phyloP scores from a whole-genome alignment of 2,329 filamentous ascomycete species.

The Sphaerostilbella broomeana region DNA sequence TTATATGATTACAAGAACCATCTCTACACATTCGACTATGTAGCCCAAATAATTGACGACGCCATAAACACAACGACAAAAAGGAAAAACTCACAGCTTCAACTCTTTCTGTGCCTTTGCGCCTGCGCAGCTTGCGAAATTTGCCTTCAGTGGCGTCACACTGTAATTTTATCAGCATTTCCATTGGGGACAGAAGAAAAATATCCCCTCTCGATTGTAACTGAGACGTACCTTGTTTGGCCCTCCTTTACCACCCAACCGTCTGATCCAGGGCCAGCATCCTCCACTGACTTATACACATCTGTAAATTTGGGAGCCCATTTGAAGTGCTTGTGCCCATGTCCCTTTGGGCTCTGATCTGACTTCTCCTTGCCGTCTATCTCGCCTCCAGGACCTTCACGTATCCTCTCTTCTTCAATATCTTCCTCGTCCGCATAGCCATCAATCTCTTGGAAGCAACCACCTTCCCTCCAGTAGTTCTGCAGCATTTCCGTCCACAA shows the following conservation, averaged over 20 bases:
- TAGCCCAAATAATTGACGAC: constrained; percentile 20
- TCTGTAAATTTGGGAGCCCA: constrained; percentile 86
- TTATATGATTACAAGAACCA: constrained; percentile 14
- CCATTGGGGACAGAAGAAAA: not conserved
- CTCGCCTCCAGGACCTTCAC: constrained; percentile 54
- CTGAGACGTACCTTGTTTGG: constrained; percentile 62
- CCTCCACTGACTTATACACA: constrained; percentile 80
- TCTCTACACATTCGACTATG: constrained; percentile 6
- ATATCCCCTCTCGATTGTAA: not conserved
- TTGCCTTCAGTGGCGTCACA: constrained; percentile 84
- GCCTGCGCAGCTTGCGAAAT: constrained; percentile 72
- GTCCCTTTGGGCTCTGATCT: constrained; percentile 32
- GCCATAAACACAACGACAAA: constrained; percentile 15
- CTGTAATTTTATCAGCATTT: constrained; percentile 36
- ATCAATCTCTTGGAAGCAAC: constrained; percentile 78
- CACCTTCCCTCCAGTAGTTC: constrained; percentile 81
- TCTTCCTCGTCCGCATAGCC: constrained; percentile 53
- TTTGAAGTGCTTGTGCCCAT: constrained; percentile 84
- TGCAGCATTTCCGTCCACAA: constrained; percentile 83
- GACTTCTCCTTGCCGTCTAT: constrained; percentile 30
- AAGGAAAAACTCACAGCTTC: constrained; percentile 64
- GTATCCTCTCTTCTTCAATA: constrained; percentile 64
- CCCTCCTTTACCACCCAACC: constrained; percentile 89
- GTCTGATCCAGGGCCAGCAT: constrained; percentile 74
- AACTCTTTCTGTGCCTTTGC: constrained; percentile 64